Evolutionary conservation across 495 filamentous ascomycete genomes (phyloP).

Genomic region (Trichoderma reesei): DNA sequence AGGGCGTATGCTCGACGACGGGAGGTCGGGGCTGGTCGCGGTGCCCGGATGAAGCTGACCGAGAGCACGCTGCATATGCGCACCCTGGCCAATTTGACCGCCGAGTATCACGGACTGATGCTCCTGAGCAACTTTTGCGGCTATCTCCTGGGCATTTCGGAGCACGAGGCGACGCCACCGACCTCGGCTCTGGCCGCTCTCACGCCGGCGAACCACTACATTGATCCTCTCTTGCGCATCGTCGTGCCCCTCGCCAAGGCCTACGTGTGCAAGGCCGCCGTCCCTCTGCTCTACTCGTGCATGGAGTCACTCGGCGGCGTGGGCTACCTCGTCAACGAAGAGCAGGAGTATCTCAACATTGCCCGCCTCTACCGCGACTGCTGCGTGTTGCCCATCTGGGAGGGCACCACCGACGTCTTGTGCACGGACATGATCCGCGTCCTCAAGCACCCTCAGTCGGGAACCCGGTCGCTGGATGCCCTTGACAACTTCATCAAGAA

Average conservation of each 20-base stretch:
- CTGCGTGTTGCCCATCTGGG: constrained; percentile 60
- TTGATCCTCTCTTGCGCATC: constrained; percentile 44
- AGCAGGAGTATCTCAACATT: constrained; percentile 53
- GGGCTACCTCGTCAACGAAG: constrained; percentile 56
- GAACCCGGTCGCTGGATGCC: constrained; percentile 27
- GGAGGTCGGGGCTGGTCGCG: constrained; percentile 31
- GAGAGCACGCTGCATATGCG: constrained; percentile 51
- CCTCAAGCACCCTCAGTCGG: constrained; percentile 37
- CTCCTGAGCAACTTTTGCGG: constrained; percentile 52
- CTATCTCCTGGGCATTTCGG: constrained; percentile 32
- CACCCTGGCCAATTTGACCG: constrained; percentile 43
- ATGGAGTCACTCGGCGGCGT: constrained; percentile 69
- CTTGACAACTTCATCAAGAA: background rate
- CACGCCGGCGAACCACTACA: constrained; percentile 11
- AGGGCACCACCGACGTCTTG: constrained; percentile 66
- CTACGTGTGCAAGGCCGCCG: constrained; percentile 41
- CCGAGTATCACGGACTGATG: constrained; percentile 45
- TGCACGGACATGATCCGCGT: constrained; percentile 51
- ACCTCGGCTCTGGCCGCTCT: constrained; percentile 9
- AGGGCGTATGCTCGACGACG: constrained; percentile 44
- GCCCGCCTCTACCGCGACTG: constrained; percentile 56
- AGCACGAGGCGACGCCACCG: constrained; percentile 11
- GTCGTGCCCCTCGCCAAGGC: constrained; percentile 61
- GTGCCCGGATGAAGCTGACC: constrained; percentile 31
- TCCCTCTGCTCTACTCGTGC: constrained; percentile 49